These are phyloP conservation scores for Vigna reflexopilosa DNA, from an alignment of 306 rosid species.

Conservation along the genomic window DNA sequence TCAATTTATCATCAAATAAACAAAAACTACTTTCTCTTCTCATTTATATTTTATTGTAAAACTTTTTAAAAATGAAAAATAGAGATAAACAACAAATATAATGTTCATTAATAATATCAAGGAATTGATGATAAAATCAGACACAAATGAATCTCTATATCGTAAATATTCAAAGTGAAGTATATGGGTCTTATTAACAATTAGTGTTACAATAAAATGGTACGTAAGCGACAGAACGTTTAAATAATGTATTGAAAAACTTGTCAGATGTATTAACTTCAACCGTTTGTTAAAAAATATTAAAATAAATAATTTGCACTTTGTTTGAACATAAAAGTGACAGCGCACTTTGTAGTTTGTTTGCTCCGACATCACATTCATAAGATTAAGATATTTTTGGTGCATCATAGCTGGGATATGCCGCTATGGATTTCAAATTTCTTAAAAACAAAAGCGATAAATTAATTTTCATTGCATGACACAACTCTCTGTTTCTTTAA, in stretches of 20 bases:
- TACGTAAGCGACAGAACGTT: background rate
- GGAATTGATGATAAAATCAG: too few species aligned
- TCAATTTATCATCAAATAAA: background rate
- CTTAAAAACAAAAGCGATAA: background rate
- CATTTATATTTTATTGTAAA: too few species aligned
- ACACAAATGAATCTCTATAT: too few species aligned
- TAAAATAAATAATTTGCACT: background rate
- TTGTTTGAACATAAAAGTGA: background rate
- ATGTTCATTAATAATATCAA: too few species aligned
- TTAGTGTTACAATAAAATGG: background rate
- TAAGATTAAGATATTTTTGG: background rate
- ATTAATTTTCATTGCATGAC: background rate
- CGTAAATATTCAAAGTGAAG: too few species aligned
- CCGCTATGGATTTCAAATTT: background rate
- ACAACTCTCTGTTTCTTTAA: background rate
- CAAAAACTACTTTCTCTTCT: background rate
- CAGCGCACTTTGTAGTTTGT: conserved; percentile 8
- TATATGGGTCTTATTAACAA: background rate
- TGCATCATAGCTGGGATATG: background rate
- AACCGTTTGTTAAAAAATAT: background rate
- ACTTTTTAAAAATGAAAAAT: too few species aligned
- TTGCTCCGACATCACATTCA: conserved; percentile 20
- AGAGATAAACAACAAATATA: background rate
- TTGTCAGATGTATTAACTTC: conserved; percentile 37
- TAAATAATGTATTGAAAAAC: conserved; percentile 27